These are phyloP conservation scores for Epichloe sp. DNA, from an alignment of 2,329 filamentous ascomycete species.

Conservation along the genomic window DNA sequence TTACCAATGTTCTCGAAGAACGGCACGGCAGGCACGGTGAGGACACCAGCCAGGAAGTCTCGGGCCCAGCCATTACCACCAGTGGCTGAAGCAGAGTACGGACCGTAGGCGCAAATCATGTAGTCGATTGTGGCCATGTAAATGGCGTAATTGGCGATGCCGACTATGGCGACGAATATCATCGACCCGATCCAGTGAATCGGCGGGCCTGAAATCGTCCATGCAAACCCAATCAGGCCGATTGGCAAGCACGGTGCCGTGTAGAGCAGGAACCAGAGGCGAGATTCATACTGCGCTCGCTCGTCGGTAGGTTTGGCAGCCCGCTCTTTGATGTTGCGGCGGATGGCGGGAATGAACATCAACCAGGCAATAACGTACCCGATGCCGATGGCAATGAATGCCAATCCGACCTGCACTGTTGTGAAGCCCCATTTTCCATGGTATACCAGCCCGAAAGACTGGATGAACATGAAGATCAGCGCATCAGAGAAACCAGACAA, in stretches of 20 bases:
- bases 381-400: conserved; percentile 53
- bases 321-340: conserved; percentile 37
- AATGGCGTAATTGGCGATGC: conserved; percentile 60
- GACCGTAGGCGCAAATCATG: conserved; percentile 62
- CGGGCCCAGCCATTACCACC: conserved; percentile 64
- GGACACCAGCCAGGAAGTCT: conserved; percentile 59
- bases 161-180: conserved; percentile 52
- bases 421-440: conserved; percentile 48
- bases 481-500: conserved; percentile 62
- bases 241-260: conserved; percentile 48
- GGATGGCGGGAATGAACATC: conserved; percentile 44
- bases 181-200: conserved; percentile 57
- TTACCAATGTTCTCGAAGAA: conserved; percentile 46
- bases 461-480: conserved; percentile 66
- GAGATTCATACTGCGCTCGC: conserved; percentile 54
- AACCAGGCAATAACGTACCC: conserved; percentile 53
- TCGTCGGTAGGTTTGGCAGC: conserved; percentile 38
- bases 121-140: conserved; percentile 71
- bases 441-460: conserved; percentile 57
- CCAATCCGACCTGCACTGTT: conserved; percentile 40
- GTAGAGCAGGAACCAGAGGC: conserved; percentile 52
- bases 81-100: conserved; percentile 60
- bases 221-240: conserved; percentile 58
- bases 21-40: conserved; percentile 54
- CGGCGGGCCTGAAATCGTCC: conserved; percentile 49